Base-by-base conservation (phyloP, 345 rosid species). In the Eucalyptus guilfoylei region DNA sequence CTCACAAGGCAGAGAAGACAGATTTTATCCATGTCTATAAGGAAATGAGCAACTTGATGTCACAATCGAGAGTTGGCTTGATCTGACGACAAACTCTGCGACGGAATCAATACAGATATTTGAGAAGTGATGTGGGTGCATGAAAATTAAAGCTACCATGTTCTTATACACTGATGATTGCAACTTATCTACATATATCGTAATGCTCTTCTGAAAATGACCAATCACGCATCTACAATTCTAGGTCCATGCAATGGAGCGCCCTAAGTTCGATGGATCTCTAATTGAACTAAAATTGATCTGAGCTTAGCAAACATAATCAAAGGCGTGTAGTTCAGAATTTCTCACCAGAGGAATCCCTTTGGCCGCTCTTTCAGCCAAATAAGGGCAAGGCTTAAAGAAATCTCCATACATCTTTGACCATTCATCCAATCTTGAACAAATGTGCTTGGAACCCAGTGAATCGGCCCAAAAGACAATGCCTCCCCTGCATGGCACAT, bases 71-170 rank as follows among this genome's bases (percentile, higher is more conserved):
- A 69, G 45, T 89, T 91, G 9, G 89, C 89, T 86, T 88, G 89
- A 24, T 88, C 92, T 9, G 85, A 90, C 4, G 94, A 96, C 83
- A 95, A 91, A 90, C 98, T 95, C 99, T 97, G 98, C 90, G 89
- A 90, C n/a, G 85, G 16, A 91, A 86, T 55, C 37, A 58, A 54
- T 17, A 83, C 24, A 42, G 67, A 23, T 52, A 76, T 34, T 69
- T 72, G 45, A 17, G 45, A 34, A 72, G 81, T 34, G 44, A 67
- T 34, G 45, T 1, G 8, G 26, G 26, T 34, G 81, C 81, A 72
- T 72, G 24, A 72, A 72, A 72, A 72, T 17, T 12, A 34, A 72
- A 72, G 44, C 14, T 37, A 72, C 8, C 45, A 72, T 72, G 45
- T 34, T 72, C 81, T 34, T 34, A 37, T 11, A 37, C 81, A 5